phyloP scores from a whole-genome alignment of 345 rosid species.

The Geranium rotundifolium region DNA sequence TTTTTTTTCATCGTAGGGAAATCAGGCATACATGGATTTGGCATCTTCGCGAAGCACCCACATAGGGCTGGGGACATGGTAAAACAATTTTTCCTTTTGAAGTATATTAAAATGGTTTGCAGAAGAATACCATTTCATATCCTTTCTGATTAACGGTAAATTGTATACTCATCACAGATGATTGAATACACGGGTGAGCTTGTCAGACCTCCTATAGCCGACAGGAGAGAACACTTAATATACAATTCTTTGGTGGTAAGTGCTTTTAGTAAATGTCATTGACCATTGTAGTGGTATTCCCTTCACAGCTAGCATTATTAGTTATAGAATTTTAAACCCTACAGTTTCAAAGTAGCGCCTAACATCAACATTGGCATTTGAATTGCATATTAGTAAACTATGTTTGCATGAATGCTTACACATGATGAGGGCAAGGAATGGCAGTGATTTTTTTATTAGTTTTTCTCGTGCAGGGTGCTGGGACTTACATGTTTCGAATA shows the following conservation, averaged over 20 bases:
- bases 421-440: neutral
- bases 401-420: neutral
- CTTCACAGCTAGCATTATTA: neutral
- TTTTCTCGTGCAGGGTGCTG: conserved; percentile 67
- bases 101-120: neutral
- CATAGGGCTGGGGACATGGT: conserved; percentile 98
- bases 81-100: conserved; percentile 13
- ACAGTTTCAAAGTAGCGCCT: no score
- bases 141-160: conserved; percentile 1
- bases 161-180: conserved; percentile 32
- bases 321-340: neutral
- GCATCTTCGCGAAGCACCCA: conserved; percentile 84
- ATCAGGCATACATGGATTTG: conserved; percentile 96
- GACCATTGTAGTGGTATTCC: neutral
- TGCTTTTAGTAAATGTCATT: conserved; percentile 1
- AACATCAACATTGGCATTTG: no score
- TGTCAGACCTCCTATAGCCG: conserved; percentile 88
- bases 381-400: neutral
- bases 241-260: conserved; percentile 95
- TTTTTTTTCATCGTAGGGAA: conserved; percentile 39
- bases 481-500: conserved; percentile 92
- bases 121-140: conserved; percentile 3
- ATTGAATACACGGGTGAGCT: conserved; percentile 93
- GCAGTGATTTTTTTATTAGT: neutral
- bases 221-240: conserved; percentile 82